Evolutionary conservation across 2,329 filamentous ascomycete genomes (phyloP).

Genomic region (Laburnicola sp.): DNA sequence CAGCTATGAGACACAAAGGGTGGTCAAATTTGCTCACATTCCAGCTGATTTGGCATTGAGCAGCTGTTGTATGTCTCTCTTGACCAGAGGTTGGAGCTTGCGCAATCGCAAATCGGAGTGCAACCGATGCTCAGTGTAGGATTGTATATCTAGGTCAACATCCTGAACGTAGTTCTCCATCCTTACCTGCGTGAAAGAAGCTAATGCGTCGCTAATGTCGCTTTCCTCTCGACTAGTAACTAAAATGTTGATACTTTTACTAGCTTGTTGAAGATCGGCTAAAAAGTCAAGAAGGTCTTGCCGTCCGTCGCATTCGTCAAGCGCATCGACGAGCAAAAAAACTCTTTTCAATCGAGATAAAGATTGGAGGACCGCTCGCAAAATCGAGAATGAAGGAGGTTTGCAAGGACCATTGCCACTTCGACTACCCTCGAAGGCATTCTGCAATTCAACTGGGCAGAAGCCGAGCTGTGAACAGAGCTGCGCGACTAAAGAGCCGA

Average conservation of each 20-base stretch:
- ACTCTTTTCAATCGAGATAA: not conserved
- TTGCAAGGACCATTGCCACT: not conserved
- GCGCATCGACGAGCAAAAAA: not conserved
- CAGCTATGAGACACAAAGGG: not conserved
- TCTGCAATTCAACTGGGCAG: conserved; percentile 1
- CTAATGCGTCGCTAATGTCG: not conserved
- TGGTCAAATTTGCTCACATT: not conserved
- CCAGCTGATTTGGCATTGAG: not conserved
- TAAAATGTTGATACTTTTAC: not conserved
- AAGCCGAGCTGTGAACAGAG: conserved; percentile 4
- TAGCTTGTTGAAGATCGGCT: not conserved
- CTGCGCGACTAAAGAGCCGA: conserved; percentile 6
- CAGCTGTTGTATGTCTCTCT: conserved; percentile 1
- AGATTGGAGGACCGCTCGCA: not conserved
- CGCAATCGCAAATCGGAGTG: not conserved
- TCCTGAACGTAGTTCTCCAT: not conserved
- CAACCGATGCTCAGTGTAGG: conserved; percentile 3
- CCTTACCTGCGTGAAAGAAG: not conserved
- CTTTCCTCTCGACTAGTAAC: not conserved
- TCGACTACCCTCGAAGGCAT: not conserved
- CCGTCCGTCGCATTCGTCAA: conserved; percentile 1
- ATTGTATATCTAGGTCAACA: conserved; percentile 8
- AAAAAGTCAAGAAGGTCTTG: conserved; percentile 1
- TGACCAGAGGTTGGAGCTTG: not conserved
- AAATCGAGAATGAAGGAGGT: not conserved